Evolutionary conservation across 2,329 filamentous ascomycete genomes (phyloP), one percentile per base, ranked within the genome.

Genomic region (Cladosporium colombiae): DNA sequence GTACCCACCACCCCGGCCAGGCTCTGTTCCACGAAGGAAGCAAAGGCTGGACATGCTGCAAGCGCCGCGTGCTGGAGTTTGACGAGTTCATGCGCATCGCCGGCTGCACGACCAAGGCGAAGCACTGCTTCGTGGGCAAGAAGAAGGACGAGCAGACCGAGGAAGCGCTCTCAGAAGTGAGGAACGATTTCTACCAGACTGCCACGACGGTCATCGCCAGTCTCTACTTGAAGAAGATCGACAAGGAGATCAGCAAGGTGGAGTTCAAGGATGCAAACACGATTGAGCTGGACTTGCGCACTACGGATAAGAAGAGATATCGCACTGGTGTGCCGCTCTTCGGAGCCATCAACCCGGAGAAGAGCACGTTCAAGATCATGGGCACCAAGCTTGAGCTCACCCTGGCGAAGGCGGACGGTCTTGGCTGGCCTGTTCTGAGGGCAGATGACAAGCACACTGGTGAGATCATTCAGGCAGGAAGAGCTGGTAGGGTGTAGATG

Each of bases 21-120:
- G 92, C 95, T 27, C 89, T 99, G 71, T 99, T 99, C 81, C 95
- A 99, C 78, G 95, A 99, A 82, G 95, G 95, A 40, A 96, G 92
- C 81, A 99, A 99, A 82, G 95, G 95, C 1, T 99, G 95, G 85
- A 93, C 89, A 67, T 99, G 95, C 83, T 99, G 95, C 82, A 98
- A 98, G 86, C 85, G 92, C 73, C 86, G 93, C 44, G 95, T 99
- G 66, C 81, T 99, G 66, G 95, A 99, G 76, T 99, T 99, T 78
- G 93, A 99, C 77, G 90, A 98, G 79, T 99, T 99, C 80, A 89
- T 99, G 89, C 95, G 91, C 79, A 94, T 99, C 67, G 88, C 91
- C 72, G 95, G 95, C 1, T 99, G 95, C 81, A 88, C 88, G 77
- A 93, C 90, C 52, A 95, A 93, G 79, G 82, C 84, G 52, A 84